These are phyloP conservation scores for Cucurbita ficifolia DNA, from an alignment of 306 rosid genomes.

Conservation along the genomic window DNA sequence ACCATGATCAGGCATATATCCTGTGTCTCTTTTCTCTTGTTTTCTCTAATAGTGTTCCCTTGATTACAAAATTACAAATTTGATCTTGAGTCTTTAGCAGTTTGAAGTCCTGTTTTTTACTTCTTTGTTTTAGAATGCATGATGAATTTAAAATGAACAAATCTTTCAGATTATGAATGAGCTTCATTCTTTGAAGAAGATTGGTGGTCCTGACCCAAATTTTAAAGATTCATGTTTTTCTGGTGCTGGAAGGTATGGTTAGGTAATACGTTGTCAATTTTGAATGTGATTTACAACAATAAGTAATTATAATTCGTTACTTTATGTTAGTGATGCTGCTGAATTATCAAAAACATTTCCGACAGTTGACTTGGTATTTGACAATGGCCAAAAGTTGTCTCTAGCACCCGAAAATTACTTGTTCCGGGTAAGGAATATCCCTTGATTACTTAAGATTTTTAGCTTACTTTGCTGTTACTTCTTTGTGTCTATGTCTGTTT, in stretches of 20 bases:
- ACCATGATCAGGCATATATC: neutral
- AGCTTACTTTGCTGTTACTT: neutral
- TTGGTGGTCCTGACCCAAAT: conserved; percentile 81
- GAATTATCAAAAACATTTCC: conserved; percentile 56
- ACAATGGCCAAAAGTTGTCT: conserved; percentile 50
- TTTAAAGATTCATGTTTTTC: conserved; percentile 71
- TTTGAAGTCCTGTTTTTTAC: neutral
- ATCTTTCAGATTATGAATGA: conserved; percentile 54
- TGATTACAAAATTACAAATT: neutral
- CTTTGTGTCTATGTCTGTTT: neutral
- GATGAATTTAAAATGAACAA: neutral
- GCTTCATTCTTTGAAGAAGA: conserved; percentile 41
- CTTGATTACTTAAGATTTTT: neutral
- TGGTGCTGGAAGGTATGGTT: conserved; percentile 56
- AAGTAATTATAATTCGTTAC: conserved; percentile 19
- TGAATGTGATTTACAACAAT: neutral
- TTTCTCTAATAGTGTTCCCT: neutral
- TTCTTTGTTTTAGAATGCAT: neutral
- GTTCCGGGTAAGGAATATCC: conserved; percentile 50
- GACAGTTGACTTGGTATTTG: conserved; percentile 80
- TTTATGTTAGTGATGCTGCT: conserved; percentile 48
- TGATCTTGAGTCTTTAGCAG: neutral
- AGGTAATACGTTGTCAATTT: conserved; percentile 3
- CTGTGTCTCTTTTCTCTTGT: neutral
- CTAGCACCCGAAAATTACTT: conserved; percentile 92